A percentile compares a stretch with the other conserved stretches of the same genome.
phyloP scores from a whole-genome alignment of 73 alveolate species.

The Loxodes magnus region DNA sequence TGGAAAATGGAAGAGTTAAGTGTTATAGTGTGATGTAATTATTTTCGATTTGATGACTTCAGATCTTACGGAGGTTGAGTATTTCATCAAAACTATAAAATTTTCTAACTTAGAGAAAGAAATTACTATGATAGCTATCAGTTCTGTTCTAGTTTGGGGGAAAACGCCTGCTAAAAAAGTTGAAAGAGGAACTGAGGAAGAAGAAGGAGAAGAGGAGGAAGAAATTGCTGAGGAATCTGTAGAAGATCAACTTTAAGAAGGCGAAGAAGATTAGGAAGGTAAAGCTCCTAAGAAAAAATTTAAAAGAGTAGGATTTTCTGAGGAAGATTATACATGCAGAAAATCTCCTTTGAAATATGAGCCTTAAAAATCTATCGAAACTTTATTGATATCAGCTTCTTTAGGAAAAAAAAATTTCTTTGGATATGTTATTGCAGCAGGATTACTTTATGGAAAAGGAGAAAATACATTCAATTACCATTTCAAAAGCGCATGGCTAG shows the following conservation, averaged over 20 bases:
- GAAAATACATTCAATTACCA: constrained; percentile 47
- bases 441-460: constrained; percentile 94
- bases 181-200: constrained; percentile 34
- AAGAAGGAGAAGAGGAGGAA: constrained; percentile 16
- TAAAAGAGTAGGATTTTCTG: neutral
- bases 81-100: constrained; percentile 39
- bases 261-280: neutral
- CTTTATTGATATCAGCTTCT: constrained; percentile 64
- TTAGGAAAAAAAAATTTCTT: constrained; percentile 56
- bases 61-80: constrained; percentile 39
- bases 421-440: constrained; percentile 86
- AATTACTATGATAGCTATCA: constrained; percentile 50
- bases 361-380: constrained; percentile 70
- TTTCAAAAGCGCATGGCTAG: constrained; percentile 74
- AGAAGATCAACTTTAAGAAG: neutral
- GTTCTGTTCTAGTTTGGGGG: constrained; percentile 80
- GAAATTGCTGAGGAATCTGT: neutral
- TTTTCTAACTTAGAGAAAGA: neutral
- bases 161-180: constrained; percentile 62
- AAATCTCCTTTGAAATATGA: neutral
- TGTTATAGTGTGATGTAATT: constrained; percentile 39
- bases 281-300: constrained; percentile 10
- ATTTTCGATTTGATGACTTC: constrained; percentile 44
- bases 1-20: constrained; percentile 25
- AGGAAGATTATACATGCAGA: neutral